Evolutionary conservation across 805 yeast genomes (phyloP).

Genomic region (Candida jianshihensis): DNA sequence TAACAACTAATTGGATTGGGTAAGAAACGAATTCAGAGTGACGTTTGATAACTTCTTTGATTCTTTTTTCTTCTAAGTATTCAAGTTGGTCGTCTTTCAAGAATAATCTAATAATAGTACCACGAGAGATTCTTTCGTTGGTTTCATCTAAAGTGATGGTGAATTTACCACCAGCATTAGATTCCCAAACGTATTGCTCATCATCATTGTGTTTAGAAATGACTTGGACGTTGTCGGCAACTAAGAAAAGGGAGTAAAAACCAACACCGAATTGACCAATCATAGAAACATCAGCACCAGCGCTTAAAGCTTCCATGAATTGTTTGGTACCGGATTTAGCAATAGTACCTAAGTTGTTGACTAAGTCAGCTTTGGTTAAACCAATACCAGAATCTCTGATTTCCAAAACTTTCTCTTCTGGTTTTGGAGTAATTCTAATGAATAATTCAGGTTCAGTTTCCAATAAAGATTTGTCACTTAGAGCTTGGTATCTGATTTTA

Average conservation of each 20-base stretch:
- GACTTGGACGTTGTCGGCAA: slow-evolving; percentile 98
- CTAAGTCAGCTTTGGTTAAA: slow-evolving; percentile 99
- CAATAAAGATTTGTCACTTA: slow-evolving; percentile 84
- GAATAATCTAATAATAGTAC: slow-evolving; percentile 92
- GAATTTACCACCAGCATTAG: slow-evolving; percentile 99
- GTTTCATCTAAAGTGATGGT: slow-evolving; percentile 86
- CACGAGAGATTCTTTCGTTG: slow-evolving; percentile 86
- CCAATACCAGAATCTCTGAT: slow-evolving; percentile 99
- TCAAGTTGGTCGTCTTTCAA: slow-evolving; percentile 98
- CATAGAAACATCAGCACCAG: slow-evolving; percentile 99
- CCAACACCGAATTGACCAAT: slow-evolving; percentile 99
- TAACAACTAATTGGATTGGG: slow-evolving; percentile 97
- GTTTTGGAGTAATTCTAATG: slow-evolving; percentile 95
- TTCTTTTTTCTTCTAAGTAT: slow-evolving; percentile 98
- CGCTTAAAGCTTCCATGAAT: slow-evolving; percentile 98
- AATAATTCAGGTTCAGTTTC: slow-evolving; percentile 94
- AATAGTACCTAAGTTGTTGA: slow-evolving; percentile 98
- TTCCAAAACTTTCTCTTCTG: slow-evolving; percentile 90
- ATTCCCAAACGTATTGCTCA: slow-evolving; percentile 99
- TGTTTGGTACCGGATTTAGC: slow-evolving; percentile 99
- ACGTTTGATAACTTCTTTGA: slow-evolving; percentile 98
- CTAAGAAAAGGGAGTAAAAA: slow-evolving; percentile 98
- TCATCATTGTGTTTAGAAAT: slow-evolving; percentile 98
- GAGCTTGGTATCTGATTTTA: slow-evolving; percentile 95
- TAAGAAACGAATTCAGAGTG: slow-evolving; percentile 99